Conservation (phyloP, 106 monocot genomes). For the Xerophyta viscosa region DNA sequence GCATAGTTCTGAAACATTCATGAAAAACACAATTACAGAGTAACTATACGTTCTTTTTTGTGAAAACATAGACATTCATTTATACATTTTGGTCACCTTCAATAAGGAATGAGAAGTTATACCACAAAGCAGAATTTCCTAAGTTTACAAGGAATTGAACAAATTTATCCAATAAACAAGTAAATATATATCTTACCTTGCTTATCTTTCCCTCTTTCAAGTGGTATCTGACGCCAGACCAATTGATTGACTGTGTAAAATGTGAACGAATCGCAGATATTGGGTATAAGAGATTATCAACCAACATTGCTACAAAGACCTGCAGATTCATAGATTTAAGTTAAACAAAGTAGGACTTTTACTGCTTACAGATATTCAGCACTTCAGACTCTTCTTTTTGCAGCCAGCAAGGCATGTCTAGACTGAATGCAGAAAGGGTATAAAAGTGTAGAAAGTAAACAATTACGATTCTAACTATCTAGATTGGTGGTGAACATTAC, state of each 20-base stretch:
- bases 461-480: too few species aligned
- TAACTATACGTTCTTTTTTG: too few species aligned
- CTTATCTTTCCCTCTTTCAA: constrained; percentile 75
- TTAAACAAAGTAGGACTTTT: background rate
- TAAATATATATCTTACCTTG: constrained; percentile 37
- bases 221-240: constrained; percentile 87
- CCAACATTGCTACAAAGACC: constrained; percentile 89
- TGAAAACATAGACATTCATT: too few species aligned
- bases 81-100: too few species aligned
- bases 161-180: background rate
- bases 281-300: constrained; percentile 93
- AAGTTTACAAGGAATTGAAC: background rate
- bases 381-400: background rate
- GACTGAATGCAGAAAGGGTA: too few species aligned
- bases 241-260: constrained; percentile 84
- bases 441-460: too few species aligned
- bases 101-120: background rate
- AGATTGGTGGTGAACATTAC: too few species aligned
- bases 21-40: too few species aligned
- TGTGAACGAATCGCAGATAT: constrained; percentile 79
- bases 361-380: background rate
- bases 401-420: too few species aligned
- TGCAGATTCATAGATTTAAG: constrained; percentile 5
- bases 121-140: background rate
- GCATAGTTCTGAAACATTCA: too few species aligned